Percentiles rank a stretch among this genome's conserved stretches.
Conservation (phyloP, 2,329 filamentous ascomycete genomes). For the Blumeria hordei region DNA sequence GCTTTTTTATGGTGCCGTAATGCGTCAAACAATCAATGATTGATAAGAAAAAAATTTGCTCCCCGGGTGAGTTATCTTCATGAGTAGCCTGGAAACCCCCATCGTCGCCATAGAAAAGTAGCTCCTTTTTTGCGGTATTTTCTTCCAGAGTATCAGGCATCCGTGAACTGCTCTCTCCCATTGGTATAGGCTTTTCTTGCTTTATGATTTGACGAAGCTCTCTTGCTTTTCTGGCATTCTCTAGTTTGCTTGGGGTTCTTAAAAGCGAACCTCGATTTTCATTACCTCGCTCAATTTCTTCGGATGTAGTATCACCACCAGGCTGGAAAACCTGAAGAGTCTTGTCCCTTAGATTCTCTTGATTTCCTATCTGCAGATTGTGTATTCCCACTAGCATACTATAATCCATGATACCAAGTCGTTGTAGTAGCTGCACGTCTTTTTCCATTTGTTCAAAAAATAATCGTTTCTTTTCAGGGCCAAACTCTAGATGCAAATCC, state of each 20-base stretch:
- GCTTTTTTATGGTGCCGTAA: constrained; percentile 82
- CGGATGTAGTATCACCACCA: constrained; percentile 37
- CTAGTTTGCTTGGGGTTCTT: constrained; percentile 79
- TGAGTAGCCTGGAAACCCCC: constrained; percentile 85
- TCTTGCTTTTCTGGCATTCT: constrained; percentile 72
- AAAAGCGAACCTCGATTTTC: constrained; percentile 34
- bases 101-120: constrained; percentile 82
- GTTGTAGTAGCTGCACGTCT: constrained; percentile 70
- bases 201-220: constrained; percentile 85
- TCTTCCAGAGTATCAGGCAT: constrained; percentile 81
- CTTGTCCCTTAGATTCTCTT: constrained; percentile 76
- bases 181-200: constrained; percentile 75
- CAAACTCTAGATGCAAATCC: constrained; percentile 66
- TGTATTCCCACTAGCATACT: constrained; percentile 88
- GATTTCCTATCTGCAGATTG: constrained; percentile 71
- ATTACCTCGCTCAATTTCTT: constrained; percentile 21
- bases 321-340: constrained; percentile 88
- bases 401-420: constrained; percentile 94
- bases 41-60: constrained; percentile 92
- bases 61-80: constrained; percentile 59
- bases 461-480: constrained; percentile 62
- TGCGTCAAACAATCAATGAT: constrained; percentile 97
- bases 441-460: constrained; percentile 76
- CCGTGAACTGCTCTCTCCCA: constrained; percentile 56
- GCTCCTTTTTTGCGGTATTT: constrained; percentile 40